Evolutionary conservation across 2,329 filamentous ascomycete genomes (phyloP).

Genomic region (Xylaria hypoxylon): DNA sequence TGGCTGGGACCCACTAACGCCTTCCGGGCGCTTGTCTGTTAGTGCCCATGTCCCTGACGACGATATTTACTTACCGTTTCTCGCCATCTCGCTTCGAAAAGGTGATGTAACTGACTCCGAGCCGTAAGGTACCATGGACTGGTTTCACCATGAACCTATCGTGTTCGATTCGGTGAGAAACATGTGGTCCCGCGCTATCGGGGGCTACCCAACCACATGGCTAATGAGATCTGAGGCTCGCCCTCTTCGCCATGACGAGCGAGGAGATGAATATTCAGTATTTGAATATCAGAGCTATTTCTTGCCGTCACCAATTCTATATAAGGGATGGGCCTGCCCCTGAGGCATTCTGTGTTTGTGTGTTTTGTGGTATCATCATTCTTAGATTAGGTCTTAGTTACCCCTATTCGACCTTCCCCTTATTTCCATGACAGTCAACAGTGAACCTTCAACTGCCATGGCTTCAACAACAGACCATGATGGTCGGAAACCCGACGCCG

Average conservation of each 20-base stretch:
- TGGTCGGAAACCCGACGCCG: neutral
- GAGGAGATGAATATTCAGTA: neutral
- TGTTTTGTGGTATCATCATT: conserved; percentile 11
- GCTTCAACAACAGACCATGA: conserved; percentile 8
- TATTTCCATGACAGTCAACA: conserved; percentile 7
- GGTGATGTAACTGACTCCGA: conserved; percentile 21
- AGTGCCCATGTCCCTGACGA: neutral
- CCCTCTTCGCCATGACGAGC: conserved; percentile 23
- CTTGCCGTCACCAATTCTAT: conserved; percentile 20
- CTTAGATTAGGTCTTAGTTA: neutral
- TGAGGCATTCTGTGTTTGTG: conserved; percentile 2
- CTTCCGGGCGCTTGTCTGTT: neutral
- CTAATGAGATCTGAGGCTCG: conserved; percentile 28
- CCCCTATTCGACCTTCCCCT: neutral
- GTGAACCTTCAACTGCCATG: conserved; percentile 19
- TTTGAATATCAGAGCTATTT: neutral
- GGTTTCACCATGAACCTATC: neutral
- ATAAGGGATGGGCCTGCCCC: conserved; percentile 11
- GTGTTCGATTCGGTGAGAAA: neutral
- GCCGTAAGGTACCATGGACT: conserved; percentile 19
- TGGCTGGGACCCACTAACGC: neutral
- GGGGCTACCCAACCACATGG: conserved; percentile 2
- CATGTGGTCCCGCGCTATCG: conserved; percentile 15
- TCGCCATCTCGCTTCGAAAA: conserved; percentile 32
- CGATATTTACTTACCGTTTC: conserved; percentile 3